phyloP scores from a whole-genome alignment of 2,329 filamentous ascomycete genomes.

The Pseudogymnoascus sp. region DNA sequence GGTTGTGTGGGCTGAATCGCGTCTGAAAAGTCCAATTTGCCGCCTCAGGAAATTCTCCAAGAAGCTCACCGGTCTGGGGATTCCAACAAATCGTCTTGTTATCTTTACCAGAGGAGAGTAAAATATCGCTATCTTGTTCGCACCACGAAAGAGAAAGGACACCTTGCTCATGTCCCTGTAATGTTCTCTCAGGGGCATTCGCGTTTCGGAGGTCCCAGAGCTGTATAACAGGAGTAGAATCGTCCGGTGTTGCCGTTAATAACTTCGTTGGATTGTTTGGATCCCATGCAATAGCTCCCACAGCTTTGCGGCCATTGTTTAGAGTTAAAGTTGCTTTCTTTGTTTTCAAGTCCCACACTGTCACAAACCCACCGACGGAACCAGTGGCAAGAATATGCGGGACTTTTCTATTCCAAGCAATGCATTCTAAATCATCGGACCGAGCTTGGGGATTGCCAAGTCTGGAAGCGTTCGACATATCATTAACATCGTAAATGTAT shows the following conservation, averaged over 20 bases:
- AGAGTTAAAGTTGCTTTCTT: conserved; percentile 95
- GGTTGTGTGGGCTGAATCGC: conserved; percentile 87
- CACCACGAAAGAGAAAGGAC: conserved; percentile 95
- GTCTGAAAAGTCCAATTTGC: conserved; percentile 99
- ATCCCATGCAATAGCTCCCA: conserved; percentile 96
- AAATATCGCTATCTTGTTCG: conserved; percentile 74
- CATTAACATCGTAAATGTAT: conserved; percentile 90
- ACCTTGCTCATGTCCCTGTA: conserved; percentile 89
- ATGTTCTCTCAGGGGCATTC: conserved; percentile 80
- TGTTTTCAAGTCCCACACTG: conserved; percentile 96
- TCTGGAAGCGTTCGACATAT: conserved; percentile 78
- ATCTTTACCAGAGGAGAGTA: conserved; percentile 93
- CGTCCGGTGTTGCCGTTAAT: conserved; percentile 82
- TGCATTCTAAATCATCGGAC: conserved; percentile 88
- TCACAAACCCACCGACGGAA: conserved; percentile 87
- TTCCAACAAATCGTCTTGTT: conserved; percentile 96
- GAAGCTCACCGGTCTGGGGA: conserved; percentile 76
- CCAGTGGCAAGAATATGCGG: conserved; percentile 93
- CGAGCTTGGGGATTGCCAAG: conserved; percentile 81
- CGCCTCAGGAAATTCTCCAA: conserved; percentile 90
- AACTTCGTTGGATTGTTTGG: conserved; percentile 92
- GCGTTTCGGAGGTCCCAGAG: conserved; percentile 96
- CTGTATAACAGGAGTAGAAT: conserved; percentile 78
- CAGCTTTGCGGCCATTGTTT: conserved; percentile 86
- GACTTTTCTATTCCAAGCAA: conserved; percentile 98